Evolutionary conservation across 2,329 filamentous ascomycete genomes (phyloP), one percentile per base, ranked within the genome.

Genomic region (Penicillium brasilianum): DNA sequence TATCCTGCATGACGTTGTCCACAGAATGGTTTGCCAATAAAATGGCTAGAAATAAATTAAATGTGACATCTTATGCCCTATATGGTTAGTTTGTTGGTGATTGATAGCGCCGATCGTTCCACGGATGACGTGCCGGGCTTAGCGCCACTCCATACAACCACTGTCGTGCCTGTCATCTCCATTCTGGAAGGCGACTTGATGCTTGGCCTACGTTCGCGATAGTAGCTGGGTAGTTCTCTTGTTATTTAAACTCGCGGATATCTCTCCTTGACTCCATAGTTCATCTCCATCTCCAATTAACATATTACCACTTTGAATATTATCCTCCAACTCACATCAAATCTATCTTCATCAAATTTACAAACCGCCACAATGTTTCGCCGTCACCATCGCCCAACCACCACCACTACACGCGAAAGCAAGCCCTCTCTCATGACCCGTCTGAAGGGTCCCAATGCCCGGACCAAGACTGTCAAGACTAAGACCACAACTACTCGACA

Each of bases 341-440:
- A 1, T 16, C 34, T 9, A n/a, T 4, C 20, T 13, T 1, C 5
- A 51, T 22, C 30, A 46, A 34, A 8, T 11, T 18, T 44, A 37
- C 2, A 30, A 30, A 41, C 28, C 9, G 13, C 51, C 55, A 66
- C 36, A 52, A 69, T 69, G 66, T 67, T 70, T 46, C 64, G 66
- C 28, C 66, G 64, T 43, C 61, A 51, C 25, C 53, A 56, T 51
- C 62, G 60, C 36, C 64, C 58, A 22, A 59, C 61, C 48, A 70
- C 62, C 61, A 77, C 74, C 58, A 77, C 76, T 62, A 78, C 78
- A 48, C 72, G 77, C 43, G 80, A 76, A 65, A 76, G 70, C 37
- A 82, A 83, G 62, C 84, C 84, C 18, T 81, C 80, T 37, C 76
- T 88, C 50, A 82, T 86, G 78, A 82, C 82, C 55, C 82, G 84